These are phyloP conservation scores for Torulaspora globosa DNA, from an alignment of 1,139 yeast species.

Conservation along the genomic window DNA sequence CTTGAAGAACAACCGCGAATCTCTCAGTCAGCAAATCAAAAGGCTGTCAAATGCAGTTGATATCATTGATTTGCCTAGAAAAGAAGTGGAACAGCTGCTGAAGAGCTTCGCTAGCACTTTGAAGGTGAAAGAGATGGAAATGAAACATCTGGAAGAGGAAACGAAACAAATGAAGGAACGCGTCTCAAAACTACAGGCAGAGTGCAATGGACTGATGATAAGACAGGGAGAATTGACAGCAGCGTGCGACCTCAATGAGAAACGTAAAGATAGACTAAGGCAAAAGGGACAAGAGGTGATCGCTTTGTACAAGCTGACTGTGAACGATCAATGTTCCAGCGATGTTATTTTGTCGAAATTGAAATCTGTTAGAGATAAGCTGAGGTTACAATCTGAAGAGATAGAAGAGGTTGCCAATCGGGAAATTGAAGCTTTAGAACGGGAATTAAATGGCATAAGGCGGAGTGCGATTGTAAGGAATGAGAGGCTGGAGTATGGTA, in stretches of 20 bases:
- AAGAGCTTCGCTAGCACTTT: conserved; percentile 52
- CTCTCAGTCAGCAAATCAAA: conserved; percentile 47
- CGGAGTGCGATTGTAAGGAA: conserved; percentile 22
- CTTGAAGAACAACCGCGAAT: conserved; percentile 45
- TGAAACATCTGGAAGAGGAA: conserved; percentile 26
- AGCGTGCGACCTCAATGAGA: conserved; percentile 41
- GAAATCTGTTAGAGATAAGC: conserved; percentile 1
- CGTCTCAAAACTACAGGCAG: conserved; percentile 16
- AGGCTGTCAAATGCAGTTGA: conserved; percentile 47
- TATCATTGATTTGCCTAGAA: conserved; percentile 46
- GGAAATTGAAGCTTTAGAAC: conserved; percentile 29
- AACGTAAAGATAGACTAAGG: conserved; percentile 32
- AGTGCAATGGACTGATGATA: conserved; percentile 45
- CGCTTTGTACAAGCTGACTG: neutral
- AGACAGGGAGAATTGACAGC: conserved; percentile 58
- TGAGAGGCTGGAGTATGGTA: conserved; percentile 28
- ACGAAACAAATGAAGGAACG: conserved; percentile 21
- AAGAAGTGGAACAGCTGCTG: conserved; percentile 47
- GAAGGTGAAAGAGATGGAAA: conserved; percentile 39
- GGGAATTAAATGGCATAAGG: conserved; percentile 13
- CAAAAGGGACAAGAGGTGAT: conserved; percentile 8
- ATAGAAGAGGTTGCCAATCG: conserved; percentile 16
- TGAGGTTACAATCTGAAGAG: conserved; percentile 10
- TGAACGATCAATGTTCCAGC: neutral
- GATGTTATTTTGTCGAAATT: conserved; percentile 3